Evolutionary conservation across 352 stramenopile species (phyloP).

Genomic region (Pythium aristosporum): DNA sequence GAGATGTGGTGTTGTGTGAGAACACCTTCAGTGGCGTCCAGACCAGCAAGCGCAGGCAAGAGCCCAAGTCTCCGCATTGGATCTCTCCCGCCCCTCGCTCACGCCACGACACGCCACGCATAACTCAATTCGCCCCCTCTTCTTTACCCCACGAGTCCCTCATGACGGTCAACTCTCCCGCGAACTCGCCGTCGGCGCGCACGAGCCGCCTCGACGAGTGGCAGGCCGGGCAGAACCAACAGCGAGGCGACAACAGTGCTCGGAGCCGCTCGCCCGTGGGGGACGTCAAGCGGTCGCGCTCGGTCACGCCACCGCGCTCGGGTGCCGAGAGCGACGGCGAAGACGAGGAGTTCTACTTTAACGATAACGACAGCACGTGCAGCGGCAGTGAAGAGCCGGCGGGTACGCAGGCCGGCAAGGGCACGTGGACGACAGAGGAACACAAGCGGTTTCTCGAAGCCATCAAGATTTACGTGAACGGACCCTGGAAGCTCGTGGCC

Average conservation of each 20-base stretch:
- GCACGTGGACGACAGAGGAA: slow-evolving; percentile 65
- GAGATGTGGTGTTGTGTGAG: slow-evolving; percentile 7
- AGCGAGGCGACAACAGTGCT: slow-evolving; percentile 5
- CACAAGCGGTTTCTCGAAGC: slow-evolving; percentile 68
- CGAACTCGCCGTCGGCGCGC: slow-evolving; percentile 14
- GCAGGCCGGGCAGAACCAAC: slow-evolving; percentile 11
- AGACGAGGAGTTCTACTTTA: slow-evolving; percentile 12
- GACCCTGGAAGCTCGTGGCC: slow-evolving; percentile 67
- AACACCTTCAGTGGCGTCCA: neutral
- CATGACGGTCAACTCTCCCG: slow-evolving; percentile 17
- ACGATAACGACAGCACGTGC: slow-evolving; percentile 24
- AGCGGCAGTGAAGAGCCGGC: slow-evolving; percentile 23
- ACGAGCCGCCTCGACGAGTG: slow-evolving; percentile 21
- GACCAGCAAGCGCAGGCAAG: neutral
- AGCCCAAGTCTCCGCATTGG: neutral
- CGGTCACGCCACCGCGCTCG: slow-evolving; percentile 16
- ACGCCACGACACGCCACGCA: neutral
- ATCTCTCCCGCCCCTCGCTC: neutral
- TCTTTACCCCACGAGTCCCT: neutral
- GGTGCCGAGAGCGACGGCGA: slow-evolving; percentile 19
- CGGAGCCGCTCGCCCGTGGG: slow-evolving; percentile 7
- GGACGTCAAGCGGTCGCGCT: slow-evolving; percentile 1
- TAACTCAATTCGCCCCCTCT: slow-evolving; percentile 8
- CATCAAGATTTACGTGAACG: slow-evolving; percentile 71
- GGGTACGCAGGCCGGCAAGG: slow-evolving; percentile 24